Percentiles rank a stretch among this genome's conserved stretches.
Conservation (phyloP, 495 filamentous ascomycete species). For the Haplographium delicatum region DNA sequence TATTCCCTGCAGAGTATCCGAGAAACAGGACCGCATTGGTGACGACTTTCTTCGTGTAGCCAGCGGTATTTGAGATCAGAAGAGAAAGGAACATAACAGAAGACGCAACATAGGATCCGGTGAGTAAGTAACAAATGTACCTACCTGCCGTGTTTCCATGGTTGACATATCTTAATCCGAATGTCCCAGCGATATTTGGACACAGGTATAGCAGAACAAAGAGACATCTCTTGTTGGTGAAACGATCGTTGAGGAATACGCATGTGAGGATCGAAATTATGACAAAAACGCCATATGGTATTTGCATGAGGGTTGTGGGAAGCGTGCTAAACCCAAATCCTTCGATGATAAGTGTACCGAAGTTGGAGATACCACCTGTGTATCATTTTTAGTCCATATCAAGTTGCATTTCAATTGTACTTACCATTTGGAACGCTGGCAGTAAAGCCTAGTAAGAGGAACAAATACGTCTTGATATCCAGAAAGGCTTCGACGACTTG, state of each 20-base stretch:
- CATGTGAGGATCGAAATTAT: slow-evolving; percentile 51
- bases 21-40: slow-evolving; percentile 11
- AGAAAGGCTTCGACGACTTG: slow-evolving; percentile 49
- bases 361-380: slow-evolving; percentile 55
- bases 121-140: slow-evolving; percentile 40
- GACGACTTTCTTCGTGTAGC: slow-evolving; percentile 21
- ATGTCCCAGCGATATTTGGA: slow-evolving; percentile 48
- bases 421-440: slow-evolving; percentile 44
- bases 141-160: slow-evolving; percentile 40
- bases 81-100: slow-evolving; percentile 55
- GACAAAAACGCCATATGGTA: slow-evolving; percentile 55
- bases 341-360: slow-evolving; percentile 57
- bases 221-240: slow-evolving; percentile 47
- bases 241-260: slow-evolving; percentile 52
- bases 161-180: slow-evolving; percentile 50
- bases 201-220: slow-evolving; percentile 50
- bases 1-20: slow-evolving; percentile 14
- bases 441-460: slow-evolving; percentile 47
- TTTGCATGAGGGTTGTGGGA: slow-evolving; percentile 45
- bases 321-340: slow-evolving; percentile 54
- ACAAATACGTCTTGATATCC: slow-evolving; percentile 54
- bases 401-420: too few species aligned
- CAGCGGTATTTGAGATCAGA: slow-evolving; percentile 37
- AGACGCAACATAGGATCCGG: slow-evolving; percentile 45
- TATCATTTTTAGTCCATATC: too few species aligned